Conservation (phyloP, 73 alveolate species). For the Tetrahymena malaccensis region DNA sequence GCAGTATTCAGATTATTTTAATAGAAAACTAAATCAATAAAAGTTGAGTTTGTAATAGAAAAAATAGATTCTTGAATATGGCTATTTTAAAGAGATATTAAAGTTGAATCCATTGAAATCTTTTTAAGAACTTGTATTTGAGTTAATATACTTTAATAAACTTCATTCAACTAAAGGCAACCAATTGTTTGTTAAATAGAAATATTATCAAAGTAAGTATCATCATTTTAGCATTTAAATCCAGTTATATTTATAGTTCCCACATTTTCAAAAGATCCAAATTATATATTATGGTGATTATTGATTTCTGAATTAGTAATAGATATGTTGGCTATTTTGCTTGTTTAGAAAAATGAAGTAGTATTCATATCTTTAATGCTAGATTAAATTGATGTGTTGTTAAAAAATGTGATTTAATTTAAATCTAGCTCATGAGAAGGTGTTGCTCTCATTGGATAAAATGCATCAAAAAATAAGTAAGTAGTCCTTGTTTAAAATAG, state of each 20-base stretch:
- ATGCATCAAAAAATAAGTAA: not conserved
- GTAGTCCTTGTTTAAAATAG: not conserved
- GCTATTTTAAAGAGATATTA: not conserved
- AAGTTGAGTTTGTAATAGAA: not conserved
- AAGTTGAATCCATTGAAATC: not conserved
- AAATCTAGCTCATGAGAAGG: not conserved
- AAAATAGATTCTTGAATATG: not conserved
- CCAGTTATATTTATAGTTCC: no score
- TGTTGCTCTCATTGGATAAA: not conserved
- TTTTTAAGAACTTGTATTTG: not conserved
- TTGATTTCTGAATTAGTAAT: not conserved
- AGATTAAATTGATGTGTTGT: not conserved
- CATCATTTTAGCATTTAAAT: not conserved
- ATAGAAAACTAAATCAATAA: not conserved
- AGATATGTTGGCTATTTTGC: not conserved
- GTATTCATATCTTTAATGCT: not conserved
- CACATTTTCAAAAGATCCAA: not conserved
- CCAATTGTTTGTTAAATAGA: not conserved
- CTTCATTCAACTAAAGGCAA: not conserved
- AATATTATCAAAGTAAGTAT: not conserved
- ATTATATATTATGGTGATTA: not conserved
- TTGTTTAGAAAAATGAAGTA: not conserved
- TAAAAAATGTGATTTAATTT: not conserved
- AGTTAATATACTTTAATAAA: not conserved
- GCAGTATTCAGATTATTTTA: not conserved